Percentiles rank a stretch among this genome's conserved stretches.
These are phyloP conservation scores for Chalaropsis ovoidea DNA, from an alignment of 2,329 filamentous ascomycete genomes.

Conservation along the genomic window DNA sequence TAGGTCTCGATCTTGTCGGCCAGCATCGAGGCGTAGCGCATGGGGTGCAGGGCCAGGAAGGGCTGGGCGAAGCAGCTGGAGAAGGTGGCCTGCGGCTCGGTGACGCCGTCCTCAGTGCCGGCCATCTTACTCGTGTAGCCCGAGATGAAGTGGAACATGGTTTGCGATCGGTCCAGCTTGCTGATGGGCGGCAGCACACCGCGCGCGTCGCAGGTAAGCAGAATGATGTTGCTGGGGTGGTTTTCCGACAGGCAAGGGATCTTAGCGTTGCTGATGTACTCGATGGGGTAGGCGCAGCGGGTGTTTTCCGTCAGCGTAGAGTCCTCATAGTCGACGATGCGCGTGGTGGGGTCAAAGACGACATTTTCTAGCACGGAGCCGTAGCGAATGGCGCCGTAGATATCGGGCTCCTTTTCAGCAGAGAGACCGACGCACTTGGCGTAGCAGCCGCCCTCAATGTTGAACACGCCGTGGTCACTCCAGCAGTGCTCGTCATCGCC, in stretches of 20 bases:
- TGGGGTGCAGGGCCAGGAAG: constrained; percentile 96
- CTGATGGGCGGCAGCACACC: constrained; percentile 96
- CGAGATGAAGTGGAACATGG: constrained; percentile 99
- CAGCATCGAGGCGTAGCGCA: constrained; percentile 98
- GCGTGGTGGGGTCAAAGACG: constrained; percentile 84
- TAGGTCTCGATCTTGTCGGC: constrained; percentile 95
- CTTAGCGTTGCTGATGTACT: constrained; percentile 98
- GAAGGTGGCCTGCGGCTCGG: constrained; percentile 96
- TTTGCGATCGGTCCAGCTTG: constrained; percentile 87
- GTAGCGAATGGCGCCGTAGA: constrained; percentile 89
- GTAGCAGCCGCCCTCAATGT: constrained; percentile 99
- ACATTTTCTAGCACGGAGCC: constrained; percentile 97
- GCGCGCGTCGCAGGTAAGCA: constrained; percentile 94
- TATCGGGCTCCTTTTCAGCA: constrained; percentile 98
- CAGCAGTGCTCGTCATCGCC: constrained; percentile 99
- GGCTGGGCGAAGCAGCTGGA: constrained; percentile 98
- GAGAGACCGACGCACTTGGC: constrained; percentile 97
- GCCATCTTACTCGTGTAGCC: constrained; percentile 99
- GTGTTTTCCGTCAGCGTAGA: constrained; percentile 95
- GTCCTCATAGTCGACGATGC: constrained; percentile 92
- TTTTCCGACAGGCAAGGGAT: constrained; percentile 81
- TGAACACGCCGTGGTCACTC: constrained; percentile 94
- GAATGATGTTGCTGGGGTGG: constrained; percentile 94
- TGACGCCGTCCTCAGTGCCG: constrained; percentile 92
- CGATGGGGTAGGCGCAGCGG: constrained; percentile 92